Conservation (phyloP, 106 monocot genomes). For the Dactylorhiza incarnata region DNA sequence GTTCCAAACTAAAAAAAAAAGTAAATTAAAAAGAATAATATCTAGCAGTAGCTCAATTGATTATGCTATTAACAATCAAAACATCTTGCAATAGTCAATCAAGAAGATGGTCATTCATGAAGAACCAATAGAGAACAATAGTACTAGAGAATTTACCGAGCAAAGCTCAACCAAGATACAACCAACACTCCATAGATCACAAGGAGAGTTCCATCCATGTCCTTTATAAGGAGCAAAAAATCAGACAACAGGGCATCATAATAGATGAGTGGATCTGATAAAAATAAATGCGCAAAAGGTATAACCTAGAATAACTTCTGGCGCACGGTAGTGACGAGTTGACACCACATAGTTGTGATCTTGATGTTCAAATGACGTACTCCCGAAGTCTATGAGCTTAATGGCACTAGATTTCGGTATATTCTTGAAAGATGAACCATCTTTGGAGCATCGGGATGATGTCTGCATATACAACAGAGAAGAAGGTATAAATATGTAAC, state of each 20-base stretch:
- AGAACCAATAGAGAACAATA: not conserved
- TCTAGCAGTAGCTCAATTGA: not conserved
- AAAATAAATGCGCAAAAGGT: not conserved
- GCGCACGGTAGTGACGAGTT: conserved; percentile 93
- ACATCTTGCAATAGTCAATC: not conserved
- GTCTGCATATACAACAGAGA: conserved; percentile 22
- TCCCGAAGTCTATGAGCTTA: conserved; percentile 97
- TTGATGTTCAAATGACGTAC: conserved; percentile 94
- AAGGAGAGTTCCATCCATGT: conserved; percentile 92
- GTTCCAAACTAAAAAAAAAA: not conserved
- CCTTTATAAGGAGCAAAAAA: conserved; percentile 38
- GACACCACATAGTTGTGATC: conserved; percentile 97
- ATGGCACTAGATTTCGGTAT: conserved; percentile 88
- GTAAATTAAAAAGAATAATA: not conserved
- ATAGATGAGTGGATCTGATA: not conserved
- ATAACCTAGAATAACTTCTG: conserved; percentile 90
- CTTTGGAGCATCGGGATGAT: conserved; percentile 39
- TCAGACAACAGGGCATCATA: not conserved
- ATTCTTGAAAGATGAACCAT: conserved; percentile 53
- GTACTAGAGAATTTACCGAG: conserved; percentile 51
- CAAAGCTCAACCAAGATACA: conserved; percentile 97
- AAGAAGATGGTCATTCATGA: not conserved
- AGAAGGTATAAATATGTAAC: not conserved
- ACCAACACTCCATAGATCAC: conserved; percentile 98
- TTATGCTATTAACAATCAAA: not conserved